Evolutionary conservation across 2,329 filamentous ascomycete genomes (phyloP).

Genomic region (Penicillium expansum): DNA sequence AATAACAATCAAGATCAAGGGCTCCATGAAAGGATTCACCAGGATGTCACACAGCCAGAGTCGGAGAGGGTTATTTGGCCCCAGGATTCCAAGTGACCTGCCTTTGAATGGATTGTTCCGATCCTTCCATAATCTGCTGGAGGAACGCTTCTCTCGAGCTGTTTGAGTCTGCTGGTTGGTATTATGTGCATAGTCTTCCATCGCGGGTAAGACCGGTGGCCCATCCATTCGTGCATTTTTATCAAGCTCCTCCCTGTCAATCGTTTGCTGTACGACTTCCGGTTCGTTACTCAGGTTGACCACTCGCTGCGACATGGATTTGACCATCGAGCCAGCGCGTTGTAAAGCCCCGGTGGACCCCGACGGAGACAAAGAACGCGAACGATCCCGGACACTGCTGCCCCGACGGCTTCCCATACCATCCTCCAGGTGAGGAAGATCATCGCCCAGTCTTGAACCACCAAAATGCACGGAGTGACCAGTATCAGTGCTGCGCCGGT

Average conservation of each 20-base stretch:
- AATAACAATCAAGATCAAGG: slow-evolving; percentile 81
- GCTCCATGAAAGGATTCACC: slow-evolving; percentile 83
- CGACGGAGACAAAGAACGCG: slow-evolving; percentile 61
- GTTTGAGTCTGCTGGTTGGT: slow-evolving; percentile 38
- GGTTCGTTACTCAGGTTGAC: slow-evolving; percentile 96
- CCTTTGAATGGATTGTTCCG: slow-evolving; percentile 76
- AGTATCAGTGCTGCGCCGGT: slow-evolving; percentile 49
- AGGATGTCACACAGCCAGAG: slow-evolving; percentile 75
- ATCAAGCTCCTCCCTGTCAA: slow-evolving; percentile 56
- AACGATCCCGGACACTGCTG: slow-evolving; percentile 44
- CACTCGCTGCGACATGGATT: slow-evolving; percentile 91
- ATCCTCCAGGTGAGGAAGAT: slow-evolving; percentile 59
- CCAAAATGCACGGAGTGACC: slow-evolving; percentile 56
- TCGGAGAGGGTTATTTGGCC: slow-evolving; percentile 71
- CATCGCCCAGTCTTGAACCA: slow-evolving; percentile 58
- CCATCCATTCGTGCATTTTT: slow-evolving; percentile 53
- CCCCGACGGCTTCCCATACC: slow-evolving; percentile 55
- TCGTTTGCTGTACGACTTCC: slow-evolving; percentile 72
- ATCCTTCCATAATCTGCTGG: slow-evolving; percentile 46
- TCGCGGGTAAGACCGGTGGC: slow-evolving; percentile 50
- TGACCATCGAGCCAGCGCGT: slow-evolving; percentile 71
- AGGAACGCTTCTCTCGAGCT: slow-evolving; percentile 32
- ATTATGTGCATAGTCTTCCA: slow-evolving; percentile 48
- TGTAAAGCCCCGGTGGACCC: slow-evolving; percentile 61
- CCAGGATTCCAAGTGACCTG: slow-evolving; percentile 79